These are phyloP conservation scores for Vitis amurensis DNA, from an alignment of 164 flowering plant genomes.

Conservation along the genomic window DNA sequence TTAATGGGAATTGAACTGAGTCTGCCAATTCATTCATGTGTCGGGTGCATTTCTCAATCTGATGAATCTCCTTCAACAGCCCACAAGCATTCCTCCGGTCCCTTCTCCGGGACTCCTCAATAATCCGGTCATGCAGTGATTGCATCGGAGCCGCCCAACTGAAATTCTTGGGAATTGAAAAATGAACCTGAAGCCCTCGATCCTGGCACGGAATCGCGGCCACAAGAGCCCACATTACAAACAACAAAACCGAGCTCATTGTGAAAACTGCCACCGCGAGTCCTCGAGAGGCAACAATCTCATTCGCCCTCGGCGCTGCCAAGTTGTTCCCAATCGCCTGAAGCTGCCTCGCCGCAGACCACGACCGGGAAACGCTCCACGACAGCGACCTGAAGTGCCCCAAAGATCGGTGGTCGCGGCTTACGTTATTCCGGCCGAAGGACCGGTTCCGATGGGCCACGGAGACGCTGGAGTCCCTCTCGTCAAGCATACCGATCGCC, in stretches of 20 bases:
- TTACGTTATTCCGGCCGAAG: conserved; percentile 54
- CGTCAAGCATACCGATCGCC: conserved; percentile 76
- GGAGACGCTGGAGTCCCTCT: conserved; percentile 53
- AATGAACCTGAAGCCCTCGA: conserved; percentile 79
- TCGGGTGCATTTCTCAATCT: conserved; percentile 64
- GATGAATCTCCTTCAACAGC: conserved; percentile 73
- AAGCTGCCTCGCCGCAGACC: conserved; percentile 84
- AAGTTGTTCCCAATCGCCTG: conserved; percentile 82
- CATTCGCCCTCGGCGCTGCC: conserved; percentile 54
- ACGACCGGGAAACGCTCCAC: conserved; percentile 91
- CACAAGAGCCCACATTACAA: conserved; percentile 88
- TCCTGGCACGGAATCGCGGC: conserved; percentile 98
- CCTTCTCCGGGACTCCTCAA: conserved; percentile 83
- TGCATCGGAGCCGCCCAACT: conserved; percentile 63
- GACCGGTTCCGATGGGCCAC: conserved; percentile 72
- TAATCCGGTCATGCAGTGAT: conserved; percentile 66
- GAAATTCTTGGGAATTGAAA: conserved; percentile 61
- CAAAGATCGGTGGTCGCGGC: conserved; percentile 33
- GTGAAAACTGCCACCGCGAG: conserved; percentile 67
- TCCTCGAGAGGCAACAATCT: conserved; percentile 59
- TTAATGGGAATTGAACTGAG: conserved; percentile 59
- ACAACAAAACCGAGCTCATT: conserved; percentile 64
- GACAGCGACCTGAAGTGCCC: conserved; percentile 77
- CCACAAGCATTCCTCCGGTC: conserved; percentile 72
- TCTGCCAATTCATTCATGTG: conserved; percentile 63